A percentile compares a stretch with the other conserved stretches of the same genome.
These are phyloP conservation scores for Arctostaphylos glauca DNA, from an alignment of 148 eudicot species.

Conservation along the genomic window DNA sequence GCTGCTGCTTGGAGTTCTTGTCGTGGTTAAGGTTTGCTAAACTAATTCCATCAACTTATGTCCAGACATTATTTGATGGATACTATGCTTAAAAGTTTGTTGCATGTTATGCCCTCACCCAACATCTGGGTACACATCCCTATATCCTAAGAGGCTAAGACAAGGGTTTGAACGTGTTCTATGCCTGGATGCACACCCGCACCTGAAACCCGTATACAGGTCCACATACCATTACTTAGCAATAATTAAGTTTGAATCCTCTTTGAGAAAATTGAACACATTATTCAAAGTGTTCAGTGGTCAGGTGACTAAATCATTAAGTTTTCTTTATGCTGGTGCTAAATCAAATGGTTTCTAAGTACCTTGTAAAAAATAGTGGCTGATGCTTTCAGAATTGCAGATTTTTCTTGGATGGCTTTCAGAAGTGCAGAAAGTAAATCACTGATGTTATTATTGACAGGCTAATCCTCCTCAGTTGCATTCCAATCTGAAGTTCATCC, in stretches of 20 bases:
- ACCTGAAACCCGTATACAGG: no score
- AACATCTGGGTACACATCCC: no score
- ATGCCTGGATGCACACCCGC: no score
- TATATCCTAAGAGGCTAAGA: no score
- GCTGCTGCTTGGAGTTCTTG: background rate
- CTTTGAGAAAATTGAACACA: background rate
- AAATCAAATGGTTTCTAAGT: background rate
- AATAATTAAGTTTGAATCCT: background rate
- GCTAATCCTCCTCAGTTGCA: conserved; percentile 36
- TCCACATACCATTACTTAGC: background rate
- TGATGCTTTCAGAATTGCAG: background rate
- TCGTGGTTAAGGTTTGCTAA: background rate
- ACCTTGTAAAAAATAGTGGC: background rate
- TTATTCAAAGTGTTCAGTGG: background rate
- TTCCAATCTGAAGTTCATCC: conserved; percentile 33
- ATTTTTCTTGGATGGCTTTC: background rate
- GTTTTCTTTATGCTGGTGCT: conserved; percentile 5
- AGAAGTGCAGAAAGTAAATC: background rate
- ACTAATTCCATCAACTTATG: background rate
- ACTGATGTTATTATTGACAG: conserved; percentile 13
- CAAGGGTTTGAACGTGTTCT: no score
- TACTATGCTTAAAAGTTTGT: no score
- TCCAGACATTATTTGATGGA: background rate
- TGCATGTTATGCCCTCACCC: no score
- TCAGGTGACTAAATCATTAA: background rate